Evolutionary conservation across 768 basidiomycete genomes (phyloP), one percentile per base, ranked within the genome.

Genomic region (Galerina sulciceps): DNA sequence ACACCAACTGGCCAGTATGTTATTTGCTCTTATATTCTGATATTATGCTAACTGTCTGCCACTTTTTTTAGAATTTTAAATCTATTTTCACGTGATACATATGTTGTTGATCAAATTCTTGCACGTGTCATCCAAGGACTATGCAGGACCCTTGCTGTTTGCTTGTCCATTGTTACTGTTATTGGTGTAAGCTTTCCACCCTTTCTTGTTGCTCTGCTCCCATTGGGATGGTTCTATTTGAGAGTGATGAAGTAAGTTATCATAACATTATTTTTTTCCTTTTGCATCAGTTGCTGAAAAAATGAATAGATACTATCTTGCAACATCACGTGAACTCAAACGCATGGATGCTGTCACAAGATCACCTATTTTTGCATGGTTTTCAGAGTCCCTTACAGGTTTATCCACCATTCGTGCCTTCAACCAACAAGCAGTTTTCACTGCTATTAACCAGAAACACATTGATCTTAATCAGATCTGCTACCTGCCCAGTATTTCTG

Each of bases 281-380:
- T 38, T 41, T 10, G 13, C 10, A 5, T 31, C 45, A 46, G 17
- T 46, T 57, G n/a, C n/a, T n/a, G n/a, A n/a, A n/a, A n/a, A 1
- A 58, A 40, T 14, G 2, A 35, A n/a, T 46, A 94, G 92, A 42
- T 96, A 96, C 72, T 95, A 95, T 69, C 83, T 95, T 8, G 80
- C 91, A 3, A 94, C 93, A 0, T 92, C 90, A 1, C 87, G 93
- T 22, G 93, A 95, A 70, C 81, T 95, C 22, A 94, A 95, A 71
- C 90, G 93, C 13, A 79, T 96, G 13, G 93, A 95, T 63, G 90
- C 94, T 0, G 89, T 93, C 22, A 93, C 93, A 5, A 87, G 91
- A 38, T 93, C 92, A 0, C 95, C 96, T 1, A 93, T 99, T 58
- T 96, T 96, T 71, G 89, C 89, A 0, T 91, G 89, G 87, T 93